Evolutionary conservation across 345 rosid genomes (phyloP).

Genomic region (Syzygium grande): DNA sequence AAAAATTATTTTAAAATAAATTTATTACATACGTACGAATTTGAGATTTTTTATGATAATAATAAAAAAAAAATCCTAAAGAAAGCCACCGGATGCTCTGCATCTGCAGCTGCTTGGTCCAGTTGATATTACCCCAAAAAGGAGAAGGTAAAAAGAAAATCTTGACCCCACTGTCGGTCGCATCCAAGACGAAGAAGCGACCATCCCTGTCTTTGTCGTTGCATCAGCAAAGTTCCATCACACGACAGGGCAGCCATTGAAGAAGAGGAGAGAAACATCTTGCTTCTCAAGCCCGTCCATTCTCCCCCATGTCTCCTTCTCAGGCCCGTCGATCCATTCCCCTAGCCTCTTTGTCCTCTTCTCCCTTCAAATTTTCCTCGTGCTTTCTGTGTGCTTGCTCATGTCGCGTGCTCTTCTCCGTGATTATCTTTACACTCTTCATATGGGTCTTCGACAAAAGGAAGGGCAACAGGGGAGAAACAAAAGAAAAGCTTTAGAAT

Average conservation of each 20-base stretch:
- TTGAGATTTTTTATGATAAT: no score
- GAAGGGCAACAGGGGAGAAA: background rate
- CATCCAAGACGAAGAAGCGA: background rate
- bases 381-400: background rate
- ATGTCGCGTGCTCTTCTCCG: background rate
- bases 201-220: background rate
- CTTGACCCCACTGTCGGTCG: background rate
- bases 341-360: background rate
- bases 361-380: background rate
- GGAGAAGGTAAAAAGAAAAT: background rate
- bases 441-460: background rate
- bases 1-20: no score
- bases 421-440: background rate
- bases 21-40: fast-evolving
- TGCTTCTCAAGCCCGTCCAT: background rate
- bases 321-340: background rate
- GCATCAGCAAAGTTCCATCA: background rate
- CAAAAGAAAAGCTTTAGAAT: background rate
- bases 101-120: background rate
- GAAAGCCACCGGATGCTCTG: background rate
- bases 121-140: background rate
- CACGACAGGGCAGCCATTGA: background rate
- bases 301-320: background rate
- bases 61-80: background rate
- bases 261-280: background rate